These are phyloP conservation scores for Salvia miltiorrhiza DNA, from an alignment of 257 asterid genomes.

Conservation along the genomic window DNA sequence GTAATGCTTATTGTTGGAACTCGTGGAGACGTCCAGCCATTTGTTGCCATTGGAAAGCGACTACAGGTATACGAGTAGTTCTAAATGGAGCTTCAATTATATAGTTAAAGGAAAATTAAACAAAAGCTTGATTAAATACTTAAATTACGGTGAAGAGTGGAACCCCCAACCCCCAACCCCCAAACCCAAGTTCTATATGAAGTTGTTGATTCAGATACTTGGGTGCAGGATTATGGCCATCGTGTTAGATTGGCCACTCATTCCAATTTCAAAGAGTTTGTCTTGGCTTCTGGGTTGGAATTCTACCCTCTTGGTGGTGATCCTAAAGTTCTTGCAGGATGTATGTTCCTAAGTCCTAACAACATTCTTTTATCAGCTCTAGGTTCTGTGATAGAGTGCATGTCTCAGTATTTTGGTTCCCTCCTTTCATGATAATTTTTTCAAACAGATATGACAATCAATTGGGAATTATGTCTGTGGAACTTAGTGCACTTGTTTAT, in stretches of 20 bases:
- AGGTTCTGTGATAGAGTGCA: conserved; percentile 11
- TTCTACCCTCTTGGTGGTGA: conserved; percentile 99
- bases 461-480: not conserved
- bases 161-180: not conserved
- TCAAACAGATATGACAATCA: not conserved
- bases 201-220: conserved; percentile 33
- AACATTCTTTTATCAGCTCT: not conserved
- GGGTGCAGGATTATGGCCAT: conserved; percentile 93
- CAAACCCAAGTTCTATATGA: conserved; percentile 7
- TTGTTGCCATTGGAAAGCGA: conserved; percentile 86
- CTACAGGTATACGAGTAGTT: conserved; percentile 51
- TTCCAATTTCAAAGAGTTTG: conserved; percentile 94
- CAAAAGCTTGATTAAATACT: not conserved
- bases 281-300: conserved; percentile 90
- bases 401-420: conserved; percentile 11
- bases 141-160: too few species aligned
- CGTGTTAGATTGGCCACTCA: conserved; percentile 97
- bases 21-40: conserved; percentile 97
- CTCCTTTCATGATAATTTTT: not conserved
- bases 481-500: not conserved
- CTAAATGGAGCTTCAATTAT: not conserved
- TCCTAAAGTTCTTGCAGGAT: conserved; percentile 95
- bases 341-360: conserved; percentile 48
- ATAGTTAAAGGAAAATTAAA: not conserved
- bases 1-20: conserved; percentile 97